Evolutionary conservation across 1,284 basidiomycete genomes (phyloP), one percentile per base, ranked within the genome.

Genomic region (Rhodotorula sp.): DNA sequence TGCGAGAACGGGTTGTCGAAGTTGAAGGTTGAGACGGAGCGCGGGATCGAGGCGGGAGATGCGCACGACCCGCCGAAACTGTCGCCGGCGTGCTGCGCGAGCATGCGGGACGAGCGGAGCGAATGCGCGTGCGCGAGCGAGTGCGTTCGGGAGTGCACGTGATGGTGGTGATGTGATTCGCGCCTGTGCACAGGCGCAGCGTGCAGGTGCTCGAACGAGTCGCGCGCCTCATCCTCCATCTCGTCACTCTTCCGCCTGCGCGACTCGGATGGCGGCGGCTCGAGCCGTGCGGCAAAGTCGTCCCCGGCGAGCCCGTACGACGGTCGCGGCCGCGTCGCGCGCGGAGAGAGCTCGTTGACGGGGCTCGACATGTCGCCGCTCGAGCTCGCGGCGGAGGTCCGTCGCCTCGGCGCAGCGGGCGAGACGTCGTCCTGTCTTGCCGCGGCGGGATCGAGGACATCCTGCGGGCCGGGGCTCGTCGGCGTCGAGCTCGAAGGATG

Each of bases 111-210:
- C 6, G 74, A 73, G 21, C 69, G 69, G 7, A 76, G 41, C 3
- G 67, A 46, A 50, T 76, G 74, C 3, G 74, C 74, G 36, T 76
- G 74, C 1, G 68, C 74, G 57, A 76, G 72, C 10, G 74, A 76
- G 46, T 67, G 64, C 6, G 60, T 17, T 17, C 61, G 61, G 0
- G 37, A 4, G n/a, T 62, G 61, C 10, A n/a, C 39, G 22, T 54
- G 53, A 9, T 9, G 36, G 19, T 32, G 53, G n/a, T 55, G 69
- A 51, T 25, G 50, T 65, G 62, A 60, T 66, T 48, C 50, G n/a
- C 50, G 64, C 7, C 32, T 29, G 53, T 54, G 53, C 32, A 32
- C 32, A 5, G 53, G 19, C 17, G 32, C 29, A 4, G 53, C 32
- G 32, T 54, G 53, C 21, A 34, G 60, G 22, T 44, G 53, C 10